Base-by-base conservation (phyloP, 495 filamentous ascomycete species). In the Talaromyces borbonicus region DNA sequence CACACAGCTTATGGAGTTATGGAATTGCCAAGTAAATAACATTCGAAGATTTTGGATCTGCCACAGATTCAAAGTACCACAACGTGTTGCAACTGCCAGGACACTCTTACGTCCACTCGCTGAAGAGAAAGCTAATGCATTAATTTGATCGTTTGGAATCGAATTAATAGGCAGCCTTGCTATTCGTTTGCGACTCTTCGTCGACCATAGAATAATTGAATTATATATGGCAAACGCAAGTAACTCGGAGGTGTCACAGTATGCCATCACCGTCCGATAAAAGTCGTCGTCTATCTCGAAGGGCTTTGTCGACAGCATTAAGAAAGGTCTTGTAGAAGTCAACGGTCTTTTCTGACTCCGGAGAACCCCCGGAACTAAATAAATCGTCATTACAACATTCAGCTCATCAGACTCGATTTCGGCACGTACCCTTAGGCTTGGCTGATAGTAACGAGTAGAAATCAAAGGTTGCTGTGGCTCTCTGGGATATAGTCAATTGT, bases 201-300 rank as follows among this genome's bases (percentile, higher is more conserved):
- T 46, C 0, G 88, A 90, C 92, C 93, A 98, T 4, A 87, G 77
- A 56, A 93, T 95, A 11, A 98, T 79, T 22, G 78, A 69, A 38
- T 82, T 79, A n/a, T 77, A 77, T 11, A 97, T 76, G 0, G 87
- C 92, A 12, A 95, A 86, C 30, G 89, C 93, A 26, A 98, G 75
- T 11, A 81, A 83, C 25, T 84, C 76, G 26, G 75, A 72, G 6
- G 74, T 81, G 18, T 70, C 62, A 1, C 81, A 93, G 60, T 96
- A 97, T 5, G 92, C 87, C 40, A 98, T 73, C 6, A 88, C 73
- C 0, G 90, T 89, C 63, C 89, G 96, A 58, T 98, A 98, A 54
- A 88, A 98, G 60, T 98, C 93, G 59, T 98, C 92, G 22, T 87
- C 75, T 37, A 97, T 35, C 19, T 32, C 5, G 26, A 33, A 19